A percentile compares a stretch with the other conserved stretches of the same genome.
phyloP scores from a whole-genome alignment of 352 stramenopile species.

The Globisporangium nunn region DNA sequence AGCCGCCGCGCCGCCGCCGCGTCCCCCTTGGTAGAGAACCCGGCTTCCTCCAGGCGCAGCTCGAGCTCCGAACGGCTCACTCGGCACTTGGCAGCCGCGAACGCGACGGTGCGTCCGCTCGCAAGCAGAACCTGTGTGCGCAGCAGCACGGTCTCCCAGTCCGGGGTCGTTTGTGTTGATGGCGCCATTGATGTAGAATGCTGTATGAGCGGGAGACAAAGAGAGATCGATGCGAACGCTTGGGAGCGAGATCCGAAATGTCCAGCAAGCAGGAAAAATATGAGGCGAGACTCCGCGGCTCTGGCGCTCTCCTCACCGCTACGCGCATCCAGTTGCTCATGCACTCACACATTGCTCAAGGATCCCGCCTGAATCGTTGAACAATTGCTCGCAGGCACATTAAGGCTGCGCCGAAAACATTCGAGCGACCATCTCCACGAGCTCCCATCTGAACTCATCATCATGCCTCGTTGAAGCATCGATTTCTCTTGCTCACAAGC shows the following conservation, averaged over 20 bases:
- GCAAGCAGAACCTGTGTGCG: not conserved
- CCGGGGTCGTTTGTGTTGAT: not conserved
- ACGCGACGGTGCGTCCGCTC: not conserved
- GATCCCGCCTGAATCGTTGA: too few relatives aligned
- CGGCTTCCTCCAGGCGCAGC: not conserved
- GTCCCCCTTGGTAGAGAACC: not conserved
- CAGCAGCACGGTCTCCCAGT: not conserved
- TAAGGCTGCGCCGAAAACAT: too few relatives aligned
- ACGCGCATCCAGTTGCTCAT: too few relatives aligned
- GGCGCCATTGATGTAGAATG: not conserved
- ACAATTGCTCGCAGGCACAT: too few relatives aligned
- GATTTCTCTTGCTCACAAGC: too few relatives aligned
- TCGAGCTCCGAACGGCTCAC: not conserved
- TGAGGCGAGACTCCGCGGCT: too few relatives aligned
- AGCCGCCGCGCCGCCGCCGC: not conserved
- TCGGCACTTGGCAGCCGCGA: not conserved
- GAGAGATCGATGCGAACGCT: not conserved
- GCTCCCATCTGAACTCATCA: too few relatives aligned
- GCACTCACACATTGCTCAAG: too few relatives aligned
- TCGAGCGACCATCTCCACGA: too few relatives aligned
- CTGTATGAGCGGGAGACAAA: not conserved
- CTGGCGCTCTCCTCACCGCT: too few relatives aligned
- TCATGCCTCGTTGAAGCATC: too few relatives aligned
- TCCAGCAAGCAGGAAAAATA: too few relatives aligned
- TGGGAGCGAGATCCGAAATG: not conserved